A percentile compares a stretch with the other conserved stretches of the same genome.
phyloP scores from a whole-genome alignment of 352 stramenopile genomes.

The Phytophthora cryptogea region DNA sequence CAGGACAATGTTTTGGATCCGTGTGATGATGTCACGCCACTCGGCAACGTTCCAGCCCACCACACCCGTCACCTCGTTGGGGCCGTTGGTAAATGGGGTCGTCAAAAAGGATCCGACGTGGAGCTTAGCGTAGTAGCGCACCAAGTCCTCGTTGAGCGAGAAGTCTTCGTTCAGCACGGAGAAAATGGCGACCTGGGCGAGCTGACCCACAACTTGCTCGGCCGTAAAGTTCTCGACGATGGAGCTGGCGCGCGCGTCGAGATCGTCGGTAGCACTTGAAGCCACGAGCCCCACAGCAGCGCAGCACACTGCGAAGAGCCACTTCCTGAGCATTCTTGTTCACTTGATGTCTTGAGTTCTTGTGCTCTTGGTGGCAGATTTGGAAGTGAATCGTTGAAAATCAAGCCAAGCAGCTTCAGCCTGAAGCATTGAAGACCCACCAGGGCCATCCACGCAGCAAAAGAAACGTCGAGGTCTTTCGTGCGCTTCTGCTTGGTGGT shows the following conservation, averaged over 20 bases:
- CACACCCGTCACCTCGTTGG: constrained; percentile 25
- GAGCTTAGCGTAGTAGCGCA: constrained; percentile 69
- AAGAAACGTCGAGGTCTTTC: not conserved
- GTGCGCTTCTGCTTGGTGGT: constrained; percentile 3
- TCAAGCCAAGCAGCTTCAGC: constrained; percentile 2
- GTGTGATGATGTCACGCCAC: constrained; percentile 66
- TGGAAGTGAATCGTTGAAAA: constrained; percentile 16
- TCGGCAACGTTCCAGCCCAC: constrained; percentile 53
- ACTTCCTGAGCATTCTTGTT: constrained; percentile 26
- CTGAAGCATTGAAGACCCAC: not conserved
- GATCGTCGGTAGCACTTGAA: constrained; percentile 10
- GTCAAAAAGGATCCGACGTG: constrained; percentile 87
- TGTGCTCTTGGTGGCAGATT: constrained; percentile 14
- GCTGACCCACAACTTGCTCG: not conserved
- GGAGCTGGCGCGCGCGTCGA: constrained; percentile 18
- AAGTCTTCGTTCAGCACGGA: constrained; percentile 28
- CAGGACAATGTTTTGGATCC: constrained; percentile 76
- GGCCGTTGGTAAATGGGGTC: constrained; percentile 26
- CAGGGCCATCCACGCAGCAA: no score
- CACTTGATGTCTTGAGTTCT: not conserved
- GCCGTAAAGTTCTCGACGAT: constrained; percentile 31
- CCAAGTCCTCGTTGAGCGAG: constrained; percentile 53
- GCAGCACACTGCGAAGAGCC: constrained; percentile 17
- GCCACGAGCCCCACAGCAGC: constrained; percentile 10
- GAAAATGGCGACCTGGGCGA: constrained; percentile 5